phyloP scores from a whole-genome alignment of 768 basidiomycete genomes.

The Leucocoprinus sp. region DNA sequence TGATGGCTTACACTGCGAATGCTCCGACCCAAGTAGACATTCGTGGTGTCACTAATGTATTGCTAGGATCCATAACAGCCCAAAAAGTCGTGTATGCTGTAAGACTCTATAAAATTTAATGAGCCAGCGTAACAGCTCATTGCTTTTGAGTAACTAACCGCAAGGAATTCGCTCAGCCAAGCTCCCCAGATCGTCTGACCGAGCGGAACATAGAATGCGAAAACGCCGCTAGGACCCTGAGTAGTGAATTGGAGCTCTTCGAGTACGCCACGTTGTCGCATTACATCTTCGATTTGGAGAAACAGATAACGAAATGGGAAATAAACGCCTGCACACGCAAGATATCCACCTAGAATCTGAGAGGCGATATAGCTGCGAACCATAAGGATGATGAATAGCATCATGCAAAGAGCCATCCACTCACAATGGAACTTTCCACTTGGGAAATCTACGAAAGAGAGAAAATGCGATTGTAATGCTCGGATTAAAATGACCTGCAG shows the following conservation, averaged over 20 bases:
- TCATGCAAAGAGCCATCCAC: not conserved
- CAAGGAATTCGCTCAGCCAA: conserved; percentile 6
- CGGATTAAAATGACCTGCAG: conserved; percentile 4
- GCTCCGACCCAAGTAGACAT: conserved; percentile 4
- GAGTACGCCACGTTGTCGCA: conserved; percentile 3
- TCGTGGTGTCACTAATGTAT: conserved; percentile 5
- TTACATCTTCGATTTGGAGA: not conserved
- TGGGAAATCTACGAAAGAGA: not conserved
- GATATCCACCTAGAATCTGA: conserved; percentile 6
- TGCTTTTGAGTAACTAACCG: not conserved
- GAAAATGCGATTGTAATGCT: conserved; percentile 2
- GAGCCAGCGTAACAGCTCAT: not conserved
- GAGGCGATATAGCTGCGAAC: not conserved
- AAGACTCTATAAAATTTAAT: conserved; percentile 1
- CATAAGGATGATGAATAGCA: not conserved
- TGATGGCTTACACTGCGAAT: conserved; percentile 4
- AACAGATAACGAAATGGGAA: conserved; percentile 1
- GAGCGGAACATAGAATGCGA: conserved; percentile 5
- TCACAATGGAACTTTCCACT: conserved; percentile 4
- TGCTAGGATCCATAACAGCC: conserved; percentile 6
- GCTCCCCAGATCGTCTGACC: conserved; percentile 6
- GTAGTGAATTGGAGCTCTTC: conserved; percentile 1
- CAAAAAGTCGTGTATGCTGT: not conserved
- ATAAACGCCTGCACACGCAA: conserved; percentile 3
- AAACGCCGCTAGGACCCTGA: conserved; percentile 4